These are phyloP conservation scores for Verticillium dahliae DNA, from an alignment of 2,329 filamentous ascomycete genomes.

Conservation along the genomic window DNA sequence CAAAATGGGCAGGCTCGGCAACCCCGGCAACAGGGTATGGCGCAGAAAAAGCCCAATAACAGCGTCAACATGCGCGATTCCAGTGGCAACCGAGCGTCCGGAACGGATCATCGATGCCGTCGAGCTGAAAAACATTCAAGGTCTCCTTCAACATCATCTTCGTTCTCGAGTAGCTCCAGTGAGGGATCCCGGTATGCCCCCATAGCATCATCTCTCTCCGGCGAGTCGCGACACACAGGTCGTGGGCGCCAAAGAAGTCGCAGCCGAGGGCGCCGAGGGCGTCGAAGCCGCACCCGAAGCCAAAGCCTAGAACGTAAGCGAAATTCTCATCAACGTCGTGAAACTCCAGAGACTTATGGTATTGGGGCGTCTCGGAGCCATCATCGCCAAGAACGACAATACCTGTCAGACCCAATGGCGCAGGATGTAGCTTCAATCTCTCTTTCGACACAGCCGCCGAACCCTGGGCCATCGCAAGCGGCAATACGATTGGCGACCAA, in stretches of 20 bases:
- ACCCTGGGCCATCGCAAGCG: background rate
- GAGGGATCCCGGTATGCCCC: slow-evolving; percentile 9
- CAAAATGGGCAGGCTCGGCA: background rate
- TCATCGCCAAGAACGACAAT: slow-evolving; percentile 2
- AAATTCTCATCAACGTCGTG: slow-evolving; percentile 6
- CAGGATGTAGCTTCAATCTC: background rate
- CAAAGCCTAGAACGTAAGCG: slow-evolving; percentile 9
- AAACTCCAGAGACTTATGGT: slow-evolving; percentile 12
- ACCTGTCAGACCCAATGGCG: slow-evolving; percentile 1
- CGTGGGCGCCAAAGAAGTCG: slow-evolving; percentile 3
- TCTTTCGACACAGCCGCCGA: background rate
- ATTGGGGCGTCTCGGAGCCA: slow-evolving; percentile 5
- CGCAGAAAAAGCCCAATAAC: background rate
- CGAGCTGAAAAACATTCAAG: background rate
- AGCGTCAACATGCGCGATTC: background rate
- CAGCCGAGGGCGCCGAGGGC: background rate
- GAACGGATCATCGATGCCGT: background rate
- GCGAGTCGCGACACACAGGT: slow-evolving; percentile 5
- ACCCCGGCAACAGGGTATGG: background rate
- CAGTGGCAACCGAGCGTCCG: background rate
- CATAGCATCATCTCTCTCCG: slow-evolving; percentile 11
- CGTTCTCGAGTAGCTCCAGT: slow-evolving; percentile 1
- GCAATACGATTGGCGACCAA: background rate
- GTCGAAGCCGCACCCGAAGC: slow-evolving; percentile 8
- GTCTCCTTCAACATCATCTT: background rate